phyloP scores from a whole-genome alignment of 805 yeast species.

The Candida tammaniensis region DNA sequence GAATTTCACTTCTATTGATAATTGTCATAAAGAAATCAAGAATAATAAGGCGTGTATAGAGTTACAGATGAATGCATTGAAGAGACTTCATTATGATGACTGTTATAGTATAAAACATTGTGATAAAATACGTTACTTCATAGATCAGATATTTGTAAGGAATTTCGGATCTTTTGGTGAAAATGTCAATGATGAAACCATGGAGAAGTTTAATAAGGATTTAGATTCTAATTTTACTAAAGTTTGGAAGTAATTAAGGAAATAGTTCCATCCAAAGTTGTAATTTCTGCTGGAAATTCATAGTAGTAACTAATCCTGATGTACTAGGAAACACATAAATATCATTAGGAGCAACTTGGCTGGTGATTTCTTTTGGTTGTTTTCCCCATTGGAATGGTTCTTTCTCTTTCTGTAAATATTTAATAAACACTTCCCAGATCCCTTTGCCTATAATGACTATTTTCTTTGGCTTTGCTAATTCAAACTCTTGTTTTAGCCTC shows the following conservation, averaged over 20 bases:
- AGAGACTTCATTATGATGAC: slow-evolving; percentile 31
- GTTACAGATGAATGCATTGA: slow-evolving; percentile 33
- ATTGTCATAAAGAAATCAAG: slow-evolving; percentile 30
- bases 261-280: slow-evolving; percentile 45
- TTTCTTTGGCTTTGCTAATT: slow-evolving; percentile 32
- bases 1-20: slow-evolving; percentile 23
- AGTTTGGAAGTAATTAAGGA: slow-evolving; percentile 28
- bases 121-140: slow-evolving; percentile 30
- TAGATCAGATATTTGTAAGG: slow-evolving; percentile 34
- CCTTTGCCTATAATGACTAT: slow-evolving; percentile 71
- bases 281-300: slow-evolving; percentile 45
- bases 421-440: slow-evolving; percentile 62
- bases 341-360: slow-evolving; percentile 13
- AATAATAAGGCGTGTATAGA: slow-evolving; percentile 28
- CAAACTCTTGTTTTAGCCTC: slow-evolving; percentile 45
- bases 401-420: slow-evolving; percentile 22
- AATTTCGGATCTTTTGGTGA: slow-evolving; percentile 40
- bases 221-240: slow-evolving; percentile 28
- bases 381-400: slow-evolving; percentile 54
- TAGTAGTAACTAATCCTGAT: slow-evolving; percentile 62
- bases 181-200: slow-evolving; percentile 22
- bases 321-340: slow-evolving; percentile 69
- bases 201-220: slow-evolving; percentile 25
- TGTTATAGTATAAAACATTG: slow-evolving; percentile 36
- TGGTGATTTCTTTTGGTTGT: slow-evolving; percentile 22